These are phyloP conservation scores for Immersiella caudata DNA, from an alignment of 495 filamentous ascomycete genomes.

Conservation along the genomic window DNA sequence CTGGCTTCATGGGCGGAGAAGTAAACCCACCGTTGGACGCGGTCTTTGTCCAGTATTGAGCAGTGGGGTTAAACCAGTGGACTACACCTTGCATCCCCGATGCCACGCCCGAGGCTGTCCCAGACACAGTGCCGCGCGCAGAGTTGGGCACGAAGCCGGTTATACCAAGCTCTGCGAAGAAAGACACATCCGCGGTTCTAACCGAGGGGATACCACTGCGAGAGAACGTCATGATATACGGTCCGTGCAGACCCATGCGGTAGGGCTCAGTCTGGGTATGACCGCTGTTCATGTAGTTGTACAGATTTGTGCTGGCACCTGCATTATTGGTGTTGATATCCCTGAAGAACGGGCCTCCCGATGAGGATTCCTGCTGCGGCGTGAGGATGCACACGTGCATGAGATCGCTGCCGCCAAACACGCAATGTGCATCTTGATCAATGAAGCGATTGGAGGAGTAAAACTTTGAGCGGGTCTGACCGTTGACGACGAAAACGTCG, in stretches of 20 bases:
- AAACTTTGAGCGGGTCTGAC: slow-evolving; percentile 69
- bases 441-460: slow-evolving; percentile 69
- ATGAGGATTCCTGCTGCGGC: slow-evolving; percentile 54
- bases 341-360: slow-evolving; percentile 63
- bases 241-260: slow-evolving; percentile 68
- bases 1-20: slow-evolving; percentile 68
- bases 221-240: slow-evolving; percentile 64
- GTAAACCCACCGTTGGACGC: slow-evolving; percentile 57
- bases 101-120: slow-evolving; percentile 55
- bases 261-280: slow-evolving; percentile 65
- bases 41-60: slow-evolving; percentile 67
- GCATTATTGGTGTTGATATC: slow-evolving; percentile 70
- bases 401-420: slow-evolving; percentile 48
- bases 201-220: slow-evolving; percentile 57
- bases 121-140: slow-evolving; percentile 60
- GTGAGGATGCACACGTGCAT: slow-evolving; percentile 57
- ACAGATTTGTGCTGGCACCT: slow-evolving; percentile 58
- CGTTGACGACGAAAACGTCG: slow-evolving; percentile 63
- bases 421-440: slow-evolving; percentile 66
- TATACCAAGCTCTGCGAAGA: slow-evolving; percentile 60
- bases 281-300: slow-evolving; percentile 71
- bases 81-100: slow-evolving; percentile 58
- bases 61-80: slow-evolving; percentile 65
- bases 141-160: slow-evolving; percentile 59
- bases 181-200: slow-evolving; percentile 56